Percentiles rank a stretch among this genome's conserved stretches.
These are phyloP conservation scores for Macrophomina pseudophaseolina DNA, from an alignment of 2,329 filamentous ascomycete species.

Conservation along the genomic window DNA sequence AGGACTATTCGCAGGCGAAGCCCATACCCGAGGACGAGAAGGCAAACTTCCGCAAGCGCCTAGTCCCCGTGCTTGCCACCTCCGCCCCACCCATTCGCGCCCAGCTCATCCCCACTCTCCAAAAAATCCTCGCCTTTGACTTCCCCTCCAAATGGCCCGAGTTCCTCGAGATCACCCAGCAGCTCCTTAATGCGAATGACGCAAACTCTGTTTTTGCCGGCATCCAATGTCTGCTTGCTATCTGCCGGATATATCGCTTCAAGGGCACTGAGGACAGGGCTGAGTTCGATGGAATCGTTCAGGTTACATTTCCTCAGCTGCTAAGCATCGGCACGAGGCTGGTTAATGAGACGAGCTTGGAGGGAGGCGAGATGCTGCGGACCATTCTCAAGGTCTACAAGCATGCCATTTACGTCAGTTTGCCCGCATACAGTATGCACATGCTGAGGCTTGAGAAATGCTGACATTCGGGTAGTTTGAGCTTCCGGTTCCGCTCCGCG, in stretches of 20 bases:
- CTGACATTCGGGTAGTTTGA: constrained; percentile 70
- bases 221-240: constrained; percentile 89
- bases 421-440: not conserved
- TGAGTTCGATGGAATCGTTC: constrained; percentile 94
- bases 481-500: constrained; percentile 75
- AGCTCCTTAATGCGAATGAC: constrained; percentile 85
- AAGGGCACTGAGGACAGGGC: constrained; percentile 81
- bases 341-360: constrained; percentile 87
- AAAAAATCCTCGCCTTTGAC: constrained; percentile 94
- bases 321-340: constrained; percentile 86
- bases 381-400: constrained; percentile 97
- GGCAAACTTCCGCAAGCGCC: constrained; percentile 79
- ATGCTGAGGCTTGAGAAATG: not conserved
- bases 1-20: constrained; percentile 74
- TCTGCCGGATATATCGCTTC: constrained; percentile 95
- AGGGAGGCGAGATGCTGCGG: constrained; percentile 96
- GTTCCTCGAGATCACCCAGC: constrained; percentile 90
- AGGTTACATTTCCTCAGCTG: constrained; percentile 85
- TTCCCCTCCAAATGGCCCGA: constrained; percentile 94
- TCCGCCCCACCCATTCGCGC: constrained; percentile 82
- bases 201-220: constrained; percentile 88
- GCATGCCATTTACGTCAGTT: constrained; percentile 89
- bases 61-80: constrained; percentile 85
- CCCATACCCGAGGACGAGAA: constrained; percentile 90
- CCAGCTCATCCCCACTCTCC: constrained; percentile 90